These are phyloP conservation scores for Tubosaeta sp. DNA, from an alignment of 768 basidiomycete species.

Conservation along the genomic window DNA sequence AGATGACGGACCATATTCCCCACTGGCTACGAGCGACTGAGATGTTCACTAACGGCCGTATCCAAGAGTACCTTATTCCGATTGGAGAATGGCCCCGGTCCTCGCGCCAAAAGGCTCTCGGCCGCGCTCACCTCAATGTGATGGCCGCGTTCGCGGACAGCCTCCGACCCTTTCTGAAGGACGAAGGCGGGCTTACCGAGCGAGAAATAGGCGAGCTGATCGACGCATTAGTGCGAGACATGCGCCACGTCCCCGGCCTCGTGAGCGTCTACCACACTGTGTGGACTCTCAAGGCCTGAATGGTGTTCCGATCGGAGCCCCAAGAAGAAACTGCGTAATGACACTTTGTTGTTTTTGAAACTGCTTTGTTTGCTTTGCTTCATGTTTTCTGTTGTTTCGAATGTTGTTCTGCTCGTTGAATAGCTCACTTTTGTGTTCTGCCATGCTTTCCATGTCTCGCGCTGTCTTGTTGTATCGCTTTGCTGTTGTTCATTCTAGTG, in stretches of 20 bases:
- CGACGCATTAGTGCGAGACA: slow-evolving; percentile 42
- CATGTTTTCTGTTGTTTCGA: not conserved
- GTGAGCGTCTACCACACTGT: slow-evolving; percentile 48
- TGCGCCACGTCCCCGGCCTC: slow-evolving; percentile 44
- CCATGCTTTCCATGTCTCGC: not conserved
- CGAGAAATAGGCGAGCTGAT: slow-evolving; percentile 38
- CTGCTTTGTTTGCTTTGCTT: not conserved
- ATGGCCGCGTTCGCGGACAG: slow-evolving; percentile 45
- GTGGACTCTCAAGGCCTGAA: slow-evolving; percentile 36
- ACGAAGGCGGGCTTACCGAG: slow-evolving; percentile 35
- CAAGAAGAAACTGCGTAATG: not conserved
- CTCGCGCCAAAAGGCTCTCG: slow-evolving; percentile 34
- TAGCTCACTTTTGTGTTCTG: not conserved
- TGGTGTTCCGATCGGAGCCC: not conserved
- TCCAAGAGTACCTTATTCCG: slow-evolving; percentile 40
- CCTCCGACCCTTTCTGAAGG: slow-evolving; percentile 43
- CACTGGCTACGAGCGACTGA: slow-evolving; percentile 33
- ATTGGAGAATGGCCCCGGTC: slow-evolving; percentile 53
- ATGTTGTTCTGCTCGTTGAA: not conserved
- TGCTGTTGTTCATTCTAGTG: not conserved
- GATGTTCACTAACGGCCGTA: slow-evolving; percentile 40
- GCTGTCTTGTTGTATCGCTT: not conserved
- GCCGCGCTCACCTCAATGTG: slow-evolving; percentile 37
- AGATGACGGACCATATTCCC: slow-evolving; percentile 37
- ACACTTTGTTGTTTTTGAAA: not conserved